Evolutionary conservation across 108 stramenopile species (phyloP), one percentile per base, ranked within the genome.

Genomic region (Pseudonitzschia multiseries): DNA sequence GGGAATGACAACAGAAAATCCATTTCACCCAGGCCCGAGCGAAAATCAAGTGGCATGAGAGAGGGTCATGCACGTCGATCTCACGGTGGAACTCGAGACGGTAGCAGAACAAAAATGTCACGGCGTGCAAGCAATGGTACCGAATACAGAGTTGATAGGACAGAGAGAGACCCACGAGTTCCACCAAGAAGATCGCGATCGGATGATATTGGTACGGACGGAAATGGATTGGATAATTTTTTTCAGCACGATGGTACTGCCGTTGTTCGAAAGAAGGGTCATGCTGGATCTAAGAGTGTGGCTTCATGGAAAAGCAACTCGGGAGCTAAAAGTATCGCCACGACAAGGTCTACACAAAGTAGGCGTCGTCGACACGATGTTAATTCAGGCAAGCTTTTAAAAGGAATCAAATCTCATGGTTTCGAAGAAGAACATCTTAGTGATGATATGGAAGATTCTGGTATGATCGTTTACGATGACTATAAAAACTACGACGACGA

Each of bases 151-250:
- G 40, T 3, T 18, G 36, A 33, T 13, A 33, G 17, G 0, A 62
- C 31, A 62, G 29, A 1, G 40, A n/a, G 32, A 62, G 15, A 62
- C 36, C 29, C 27, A 40, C 61, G 61, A 40, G 31, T 21, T 20
- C 61, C 61, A 40, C 61, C 61, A 28, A 36, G 61, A 40, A 31
- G 61, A 42, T 15, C 61, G 32, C 14, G 61, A 62, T 62, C 61
- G 32, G 32, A 62, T 28, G 15, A 62, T 17, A 9, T 61, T 31
- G 59, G 13, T 5, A 4, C 26, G 6, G 33, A 40, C 0, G 27
- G 29, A 9, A 40, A 33, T 40, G 61, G 13, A 26, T 17, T 62
- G 18, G 33, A 40, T 21, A 14, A n/a, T 40, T 62, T 40, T 29
- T 41, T 56, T 1, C 22, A 40, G 61, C 27, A 62, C 9, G n/a